Base-by-base conservation (phyloP, 1,284 basidiomycete genomes). In the Leucoagaricus sp. region DNA sequence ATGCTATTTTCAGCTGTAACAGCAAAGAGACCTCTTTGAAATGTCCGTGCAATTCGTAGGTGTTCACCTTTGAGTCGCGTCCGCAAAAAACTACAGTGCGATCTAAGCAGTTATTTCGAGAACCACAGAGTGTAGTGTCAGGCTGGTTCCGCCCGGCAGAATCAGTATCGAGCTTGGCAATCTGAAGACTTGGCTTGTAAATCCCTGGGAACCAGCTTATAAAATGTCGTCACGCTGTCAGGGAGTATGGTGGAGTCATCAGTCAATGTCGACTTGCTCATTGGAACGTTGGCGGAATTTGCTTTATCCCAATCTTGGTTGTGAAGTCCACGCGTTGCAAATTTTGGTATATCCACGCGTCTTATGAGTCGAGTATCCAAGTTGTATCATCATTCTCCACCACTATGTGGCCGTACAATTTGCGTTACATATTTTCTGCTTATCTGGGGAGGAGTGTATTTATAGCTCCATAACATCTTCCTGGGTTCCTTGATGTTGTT, bases 171-270 rank as follows among this genome's bases (percentile, higher is more conserved):
- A 41, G 28, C 53, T 49, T 55, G 34, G 41, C n/a, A 56, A 33
- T 55, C 40, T 49, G n/a, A 42, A 41, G 6, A 21, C 23, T 40
- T 38, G 6, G n/a, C 31, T 13, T 33, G 13, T 15, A 38, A 38
- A 38, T 13, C 15, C 36, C 19, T 49, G 54, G 47, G 40, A 55
- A 49, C 19, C 42, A 21, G 21, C 25, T 19, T 45, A n/a, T n/a
- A n/a, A 13, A 26, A 46, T 56, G 54, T 44, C 48, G 48, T 56
- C 54, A 50, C 48, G 50, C 17, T 56, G 53, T 33, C 53, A 49
- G 53, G 42, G 53, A 40, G 36, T 23, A 7, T 34, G 31, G 51
- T 55, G 53, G 53, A 48, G 53, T 25, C 53, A 55, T 55, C 53
- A 50, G 28, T 44, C 54, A 42, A 48, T 36, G 53, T 44, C 42